These are phyloP conservation scores for Suillus subluteus DNA, from an alignment of 768 basidiomycete species.

Conservation along the genomic window DNA sequence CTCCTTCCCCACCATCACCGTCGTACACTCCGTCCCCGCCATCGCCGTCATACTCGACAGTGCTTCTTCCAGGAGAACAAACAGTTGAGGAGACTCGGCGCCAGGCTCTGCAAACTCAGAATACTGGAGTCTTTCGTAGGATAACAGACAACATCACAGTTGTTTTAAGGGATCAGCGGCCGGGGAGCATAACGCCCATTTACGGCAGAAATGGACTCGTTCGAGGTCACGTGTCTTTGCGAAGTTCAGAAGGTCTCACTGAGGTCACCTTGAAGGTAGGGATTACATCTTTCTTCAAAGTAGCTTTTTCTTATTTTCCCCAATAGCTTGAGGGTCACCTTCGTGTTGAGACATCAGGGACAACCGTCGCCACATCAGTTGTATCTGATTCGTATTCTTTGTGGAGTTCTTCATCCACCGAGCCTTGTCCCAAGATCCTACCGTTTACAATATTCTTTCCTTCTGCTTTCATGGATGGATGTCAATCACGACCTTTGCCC, in stretches of 20 bases:
- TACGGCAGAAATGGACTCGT: constrained; percentile 27
- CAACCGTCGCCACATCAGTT: constrained; percentile 20
- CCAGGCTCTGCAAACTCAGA: constrained; percentile 3
- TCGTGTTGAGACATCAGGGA: constrained; percentile 19
- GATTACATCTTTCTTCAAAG: not conserved
- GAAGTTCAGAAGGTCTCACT: constrained; percentile 13
- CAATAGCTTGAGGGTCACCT: constrained; percentile 31
- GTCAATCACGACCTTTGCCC: constrained; percentile 43
- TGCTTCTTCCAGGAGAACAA: constrained; percentile 52
- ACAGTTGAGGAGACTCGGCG: constrained; percentile 48
- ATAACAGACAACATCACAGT: constrained; percentile 33
- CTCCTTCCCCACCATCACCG: constrained; percentile 44
- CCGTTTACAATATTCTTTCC: constrained; percentile 53
- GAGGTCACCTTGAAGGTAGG: constrained; percentile 30
- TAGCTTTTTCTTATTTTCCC: constrained; percentile 6
- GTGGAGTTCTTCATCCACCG: constrained; percentile 21
- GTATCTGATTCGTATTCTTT: constrained; percentile 21
- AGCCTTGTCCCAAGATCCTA: constrained; percentile 37
- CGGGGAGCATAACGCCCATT: constrained; percentile 23
- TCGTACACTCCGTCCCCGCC: constrained; percentile 49
- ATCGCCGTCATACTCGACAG: constrained; percentile 57
- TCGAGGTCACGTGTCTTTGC: constrained; percentile 27
- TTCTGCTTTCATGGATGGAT: constrained; percentile 43
- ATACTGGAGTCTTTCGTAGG: constrained; percentile 29
- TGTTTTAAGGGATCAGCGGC: constrained; percentile 27